Percentiles rank a stretch among this genome's conserved stretches.
Evolutionary conservation across 2,329 filamentous ascomycete species (phyloP).

Genomic region (Aspergillus tamarii): DNA sequence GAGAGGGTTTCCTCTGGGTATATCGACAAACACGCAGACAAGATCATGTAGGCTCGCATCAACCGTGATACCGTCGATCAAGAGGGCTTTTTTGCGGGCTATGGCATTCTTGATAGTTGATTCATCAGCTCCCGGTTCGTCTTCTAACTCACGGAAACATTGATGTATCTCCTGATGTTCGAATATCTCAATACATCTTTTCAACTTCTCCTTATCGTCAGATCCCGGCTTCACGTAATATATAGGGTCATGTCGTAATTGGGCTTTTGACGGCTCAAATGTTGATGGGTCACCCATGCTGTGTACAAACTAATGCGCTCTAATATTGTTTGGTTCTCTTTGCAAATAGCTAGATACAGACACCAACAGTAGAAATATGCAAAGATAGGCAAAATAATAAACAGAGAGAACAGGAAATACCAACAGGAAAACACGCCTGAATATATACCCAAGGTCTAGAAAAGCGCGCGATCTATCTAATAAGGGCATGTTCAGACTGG

Average conservation of each 20-base stretch:
- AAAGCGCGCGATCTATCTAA: background rate
- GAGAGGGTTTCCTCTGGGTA: background rate
- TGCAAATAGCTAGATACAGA: background rate
- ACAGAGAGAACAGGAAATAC: background rate
- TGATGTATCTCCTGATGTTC: background rate
- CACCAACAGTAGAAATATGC: background rate
- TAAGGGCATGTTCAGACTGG: background rate
- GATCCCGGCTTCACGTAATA: background rate
- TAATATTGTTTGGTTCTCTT: background rate
- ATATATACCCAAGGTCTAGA: background rate
- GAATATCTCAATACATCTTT: background rate
- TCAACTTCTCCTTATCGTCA: background rate
- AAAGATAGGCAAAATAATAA: background rate
- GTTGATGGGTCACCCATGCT: background rate
- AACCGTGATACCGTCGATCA: background rate
- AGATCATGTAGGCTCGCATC: background rate
- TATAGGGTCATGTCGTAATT: background rate
- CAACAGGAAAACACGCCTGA: background rate
- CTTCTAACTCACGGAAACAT: background rate
- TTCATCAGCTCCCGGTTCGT: background rate
- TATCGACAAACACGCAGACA: background rate
- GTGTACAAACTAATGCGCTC: background rate
- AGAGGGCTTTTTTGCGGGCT: background rate
- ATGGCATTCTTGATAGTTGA: background rate
- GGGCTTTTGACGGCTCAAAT: background rate